phyloP scores from a whole-genome alignment of 495 filamentous ascomycete genomes.

The Usnea hakonensis region DNA sequence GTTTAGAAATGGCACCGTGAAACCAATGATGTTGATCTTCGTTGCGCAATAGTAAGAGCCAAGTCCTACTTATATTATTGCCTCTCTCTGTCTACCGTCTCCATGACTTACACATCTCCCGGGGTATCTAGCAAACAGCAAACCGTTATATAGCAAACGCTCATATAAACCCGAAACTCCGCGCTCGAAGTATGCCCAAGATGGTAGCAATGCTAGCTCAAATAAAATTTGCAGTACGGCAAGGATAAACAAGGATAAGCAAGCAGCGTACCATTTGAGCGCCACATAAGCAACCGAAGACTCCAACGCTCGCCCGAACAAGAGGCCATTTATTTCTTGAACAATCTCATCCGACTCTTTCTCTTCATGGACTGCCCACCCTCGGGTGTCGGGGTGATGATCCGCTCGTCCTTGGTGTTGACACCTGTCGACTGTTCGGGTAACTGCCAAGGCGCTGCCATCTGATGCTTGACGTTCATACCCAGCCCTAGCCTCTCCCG shows the following conservation, averaged over 20 bases:
- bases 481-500: conserved; percentile 6
- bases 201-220: neutral
- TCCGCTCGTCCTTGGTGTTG: neutral
- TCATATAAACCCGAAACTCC: neutral
- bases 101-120: neutral
- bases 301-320: neutral
- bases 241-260: neutral
- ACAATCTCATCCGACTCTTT: conserved; percentile 10
- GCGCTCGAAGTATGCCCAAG: neutral
- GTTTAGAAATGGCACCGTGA: neutral
- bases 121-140: conserved; percentile 17
- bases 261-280: neutral
- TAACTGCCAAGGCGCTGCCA: neutral
- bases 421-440: neutral
- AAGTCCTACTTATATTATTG: neutral
- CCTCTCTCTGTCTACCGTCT: neutral
- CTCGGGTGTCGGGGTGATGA: conserved; percentile 15
- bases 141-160: conserved; percentile 1
- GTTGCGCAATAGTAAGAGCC: conserved; percentile 1
- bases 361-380: conserved; percentile 10
- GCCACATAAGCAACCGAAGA: neutral
- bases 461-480: conserved; percentile 3
- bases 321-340: conserved; percentile 1
- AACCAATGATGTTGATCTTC: neutral
- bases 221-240: neutral